Conservation (phyloP, 208 protist genomes). For the Wallacemonas collosoma region DNA sequence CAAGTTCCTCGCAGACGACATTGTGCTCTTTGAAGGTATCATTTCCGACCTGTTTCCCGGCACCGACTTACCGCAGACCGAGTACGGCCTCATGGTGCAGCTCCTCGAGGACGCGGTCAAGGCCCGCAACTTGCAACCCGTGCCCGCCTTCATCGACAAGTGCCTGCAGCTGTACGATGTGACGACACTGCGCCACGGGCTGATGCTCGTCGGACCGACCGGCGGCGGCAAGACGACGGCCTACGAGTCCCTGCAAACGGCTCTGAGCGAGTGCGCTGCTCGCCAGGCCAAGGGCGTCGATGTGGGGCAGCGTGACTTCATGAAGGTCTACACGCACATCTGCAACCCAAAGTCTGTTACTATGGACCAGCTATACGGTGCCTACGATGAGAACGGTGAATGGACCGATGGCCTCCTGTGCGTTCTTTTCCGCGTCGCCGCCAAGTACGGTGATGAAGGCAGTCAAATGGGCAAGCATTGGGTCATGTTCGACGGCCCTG, state of each 20-base stretch:
- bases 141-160: conserved; percentile 95
- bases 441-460: conserved; percentile 87
- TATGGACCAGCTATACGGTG: conserved; percentile 98
- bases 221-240: conserved; percentile 96
- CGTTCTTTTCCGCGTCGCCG: conserved; percentile 91
- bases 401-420: conserved; percentile 98
- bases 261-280: conserved; percentile 73
- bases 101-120: conserved; percentile 69
- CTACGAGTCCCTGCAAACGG: conserved; percentile 86
- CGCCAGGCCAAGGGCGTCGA: conserved; percentile 76
- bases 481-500: conserved; percentile 98
- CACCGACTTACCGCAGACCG: conserved; percentile 83
- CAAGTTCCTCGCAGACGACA: conserved; percentile 97
- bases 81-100: conserved; percentile 94
- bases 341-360: conserved; percentile 98
- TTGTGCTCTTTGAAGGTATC: conserved; percentile 96
- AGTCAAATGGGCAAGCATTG: conserved; percentile 93
- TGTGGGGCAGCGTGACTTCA: conserved; percentile 70
- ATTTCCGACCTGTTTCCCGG: conserved; percentile 99
- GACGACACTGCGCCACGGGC: conserved; percentile 97
- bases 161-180: conserved; percentile 98
- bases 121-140: conserved; percentile 82
- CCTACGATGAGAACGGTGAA: conserved; percentile 96
- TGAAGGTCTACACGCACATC: conserved; percentile 93
- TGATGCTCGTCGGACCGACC: conserved; percentile 98